A percentile compares a stretch with the other conserved stretches of the same genome.
Evolutionary conservation across 169 alveolate species (phyloP).

Genomic region (Eimeria praecox): DNA sequence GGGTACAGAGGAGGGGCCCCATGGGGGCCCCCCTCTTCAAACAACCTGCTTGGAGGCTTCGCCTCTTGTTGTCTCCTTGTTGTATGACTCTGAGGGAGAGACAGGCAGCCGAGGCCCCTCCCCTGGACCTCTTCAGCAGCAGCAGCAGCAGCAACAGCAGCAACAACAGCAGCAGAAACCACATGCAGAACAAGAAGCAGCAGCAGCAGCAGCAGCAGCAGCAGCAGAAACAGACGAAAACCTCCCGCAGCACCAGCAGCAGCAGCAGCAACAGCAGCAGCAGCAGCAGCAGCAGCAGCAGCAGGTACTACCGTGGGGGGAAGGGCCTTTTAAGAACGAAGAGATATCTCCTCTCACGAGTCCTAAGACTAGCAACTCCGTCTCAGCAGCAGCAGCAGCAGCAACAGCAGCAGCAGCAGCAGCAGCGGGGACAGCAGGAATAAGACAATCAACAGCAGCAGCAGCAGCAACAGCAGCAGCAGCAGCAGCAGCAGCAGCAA

Average conservation of each 20-base stretch:
- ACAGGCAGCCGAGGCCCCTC: background rate
- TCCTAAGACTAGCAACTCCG: too few species aligned
- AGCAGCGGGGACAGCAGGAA: slow-evolving; percentile 24
- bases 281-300: slow-evolving; percentile 31
- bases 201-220: slow-evolving; percentile 35
- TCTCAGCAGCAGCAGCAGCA: slow-evolving; percentile 16
- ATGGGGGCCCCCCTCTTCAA: background rate
- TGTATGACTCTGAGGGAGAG: slow-evolving; percentile 9
- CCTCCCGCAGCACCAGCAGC: slow-evolving; percentile 32
- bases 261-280: background rate
- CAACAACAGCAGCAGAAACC: background rate
- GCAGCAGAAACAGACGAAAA: background rate
- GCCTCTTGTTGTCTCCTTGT: slow-evolving; percentile 7
- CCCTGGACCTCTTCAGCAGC: background rate
- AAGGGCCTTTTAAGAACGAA: background rate
- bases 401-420: slow-evolving; percentile 40
- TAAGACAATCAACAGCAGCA: too few species aligned
- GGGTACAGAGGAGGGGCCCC: background rate
- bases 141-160: slow-evolving; percentile 60
- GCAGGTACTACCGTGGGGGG: background rate
- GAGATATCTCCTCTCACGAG: background rate
- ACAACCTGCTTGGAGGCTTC: background rate
- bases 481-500: slow-evolving; percentile 54
- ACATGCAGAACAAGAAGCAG: background rate
- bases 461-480: slow-evolving; percentile 11